Evolutionary conservation across 1,139 yeast species (phyloP), one percentile per base, ranked within the genome.

Genomic region (Hansenula lynferdii): DNA sequence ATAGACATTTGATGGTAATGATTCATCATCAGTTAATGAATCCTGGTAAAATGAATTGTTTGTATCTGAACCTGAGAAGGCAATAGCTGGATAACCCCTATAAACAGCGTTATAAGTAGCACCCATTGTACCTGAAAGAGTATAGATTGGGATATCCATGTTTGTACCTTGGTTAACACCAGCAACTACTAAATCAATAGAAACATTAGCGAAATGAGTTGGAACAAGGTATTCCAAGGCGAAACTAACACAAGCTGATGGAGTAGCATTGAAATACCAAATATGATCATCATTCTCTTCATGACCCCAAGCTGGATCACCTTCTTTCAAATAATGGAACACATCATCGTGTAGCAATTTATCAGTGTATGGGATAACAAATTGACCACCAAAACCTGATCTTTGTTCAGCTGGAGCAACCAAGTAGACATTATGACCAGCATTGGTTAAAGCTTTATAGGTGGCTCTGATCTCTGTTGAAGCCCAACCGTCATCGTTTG

Each of bases 401-500:
- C 77, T 70, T 58, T 77, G 81, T 29, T 67, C 64, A 17, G 68
- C 78, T 30, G 83, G 81, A 19, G 83, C 81, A 39, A 73, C 77
- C 53, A 75, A 49, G 45, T 70, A 62, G 38, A 76, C 82, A 35
- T 65, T 64, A 58, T 77, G 77, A 27, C 80, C 82, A 16, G 76
- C 80, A 15, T 58, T 63, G 49, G 67, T 72, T 56, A 77, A 67
- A 43, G 67, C 74, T 49, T 69, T 63, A 68, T 76, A 77, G 31
- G 77, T 60, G 28, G 82, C 80, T 60, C 82, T 72, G 56, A 77
- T 72, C 58, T 75, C 75, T 42, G 81, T 75, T 24, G 81, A 62
- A 19, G 70, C 70, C 76, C 76, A 77, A 28, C 77, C 71, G 53
- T 77, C 84, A 58, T 77, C 84, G 53, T 77, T 76, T 49, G 81